Percentiles rank a stretch among this genome's conserved stretches.
Evolutionary conservation across 257 asterid species (phyloP).

Genomic region (Apocynum venetum): DNA sequence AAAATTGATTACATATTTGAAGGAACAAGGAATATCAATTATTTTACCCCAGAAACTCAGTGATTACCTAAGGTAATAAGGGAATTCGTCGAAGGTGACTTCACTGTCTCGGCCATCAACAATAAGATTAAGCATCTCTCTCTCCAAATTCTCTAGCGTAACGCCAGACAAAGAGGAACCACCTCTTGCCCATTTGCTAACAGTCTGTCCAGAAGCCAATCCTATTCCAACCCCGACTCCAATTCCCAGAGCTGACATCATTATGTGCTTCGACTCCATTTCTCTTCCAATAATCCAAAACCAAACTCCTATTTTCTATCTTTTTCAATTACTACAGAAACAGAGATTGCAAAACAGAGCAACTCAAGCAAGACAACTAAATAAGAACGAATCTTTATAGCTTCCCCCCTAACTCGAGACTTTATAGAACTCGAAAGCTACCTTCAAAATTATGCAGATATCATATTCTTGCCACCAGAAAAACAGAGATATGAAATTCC

Average conservation of each 20-base stretch:
- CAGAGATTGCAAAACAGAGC: not conserved
- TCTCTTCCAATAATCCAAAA: not conserved
- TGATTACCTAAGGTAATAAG: conserved; percentile 60
- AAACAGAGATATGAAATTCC: not conserved
- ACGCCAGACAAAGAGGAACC: conserved; percentile 24
- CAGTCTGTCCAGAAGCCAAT: conserved; percentile 66
- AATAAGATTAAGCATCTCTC: conserved; percentile 54
- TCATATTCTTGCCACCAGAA: not conserved
- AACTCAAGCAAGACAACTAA: not conserved
- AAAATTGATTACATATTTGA: no score
- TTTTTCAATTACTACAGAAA: not conserved
- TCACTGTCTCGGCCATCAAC: conserved; percentile 54
- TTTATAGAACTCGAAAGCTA: not conserved
- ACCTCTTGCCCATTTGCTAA: conserved; percentile 41
- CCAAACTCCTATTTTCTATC: not conserved
- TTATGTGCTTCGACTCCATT: conserved; percentile 67
- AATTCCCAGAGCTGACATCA: conserved; percentile 75
- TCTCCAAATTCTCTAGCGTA: conserved; percentile 52
- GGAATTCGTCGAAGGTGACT: conserved; percentile 69
- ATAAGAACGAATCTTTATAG: not conserved
- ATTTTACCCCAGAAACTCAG: not conserved
- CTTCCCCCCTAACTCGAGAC: not conserved
- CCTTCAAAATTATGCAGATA: not conserved
- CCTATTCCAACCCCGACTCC: conserved; percentile 79
- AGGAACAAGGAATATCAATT: not conserved